Evolutionary conservation across 1,284 basidiomycete genomes (phyloP), one percentile per base, ranked within the genome.

Genomic region (Ustilago loliicola): DNA sequence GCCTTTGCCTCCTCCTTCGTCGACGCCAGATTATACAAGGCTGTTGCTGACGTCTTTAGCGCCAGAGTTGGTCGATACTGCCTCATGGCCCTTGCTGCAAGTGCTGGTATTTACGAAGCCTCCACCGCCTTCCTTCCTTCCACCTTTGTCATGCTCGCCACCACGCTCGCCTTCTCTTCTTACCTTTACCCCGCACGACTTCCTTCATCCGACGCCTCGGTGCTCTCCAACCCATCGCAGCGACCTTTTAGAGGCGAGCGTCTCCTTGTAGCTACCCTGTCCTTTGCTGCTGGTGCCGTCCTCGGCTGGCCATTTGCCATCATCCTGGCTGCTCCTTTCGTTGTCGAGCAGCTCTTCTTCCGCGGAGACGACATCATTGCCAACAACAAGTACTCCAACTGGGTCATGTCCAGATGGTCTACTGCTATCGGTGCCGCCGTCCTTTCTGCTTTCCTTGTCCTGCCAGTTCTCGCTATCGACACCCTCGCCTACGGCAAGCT

Each of bases 261-360:
- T 23, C 87, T 88, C 17, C 81, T 86, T 63, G 86, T 89, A 19
- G 90, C 93, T 0, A 93, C 93, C 0, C 70, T 93, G 30, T 88
- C 89, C 47, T 94, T 96, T 83, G 94, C 94, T 1, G 86, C 91
- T 3, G 96, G 94, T 3, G 94, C 92, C 2, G 91, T 99, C 55
- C 89, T 96, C 38, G 97, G 96, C 19, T 99, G 97, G 97, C 97
- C 97, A 1, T 99, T 98, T 86, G 90, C 93, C 11, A 89, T 95
- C 3, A 91, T 94, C 0, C 89, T 98, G 5, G 91, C 94, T 0
- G 86, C 96, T 15, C 97, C 97, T 0, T 97, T 96, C 81, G 91
- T 97, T 3, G 85, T 94, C 64, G 97, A 99, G 86, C 94, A 98
- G 86, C 88, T 98, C 19, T 92, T 95, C 83, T 83, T 97, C 15